Evolutionary conservation across 2,329 filamentous ascomycete genomes (phyloP).

Genomic region (Pyrenochaeta sp.): DNA sequence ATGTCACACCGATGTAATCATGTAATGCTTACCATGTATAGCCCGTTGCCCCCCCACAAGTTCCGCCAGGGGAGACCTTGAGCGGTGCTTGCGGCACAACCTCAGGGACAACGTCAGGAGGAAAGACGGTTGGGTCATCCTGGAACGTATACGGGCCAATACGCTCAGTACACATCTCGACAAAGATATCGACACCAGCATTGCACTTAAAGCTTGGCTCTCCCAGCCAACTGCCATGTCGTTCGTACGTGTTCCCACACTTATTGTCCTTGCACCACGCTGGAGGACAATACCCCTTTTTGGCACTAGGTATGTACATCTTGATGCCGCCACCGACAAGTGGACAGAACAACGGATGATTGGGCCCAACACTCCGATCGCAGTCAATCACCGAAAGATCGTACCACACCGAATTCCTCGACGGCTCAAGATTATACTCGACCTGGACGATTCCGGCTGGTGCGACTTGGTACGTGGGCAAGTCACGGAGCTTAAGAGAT

Average conservation of each 20-base stretch:
- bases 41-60: slow-evolving; percentile 11
- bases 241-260: slow-evolving; percentile 24
- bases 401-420: slow-evolving; percentile 24
- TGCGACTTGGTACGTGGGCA: slow-evolving; percentile 17
- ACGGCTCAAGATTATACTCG: slow-evolving; percentile 27
- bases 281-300: slow-evolving; percentile 4
- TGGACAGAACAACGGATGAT: slow-evolving; percentile 27
- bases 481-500: slow-evolving; percentile 33
- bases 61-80: slow-evolving; percentile 1
- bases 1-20: no score
- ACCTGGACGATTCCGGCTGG: slow-evolving; percentile 34
- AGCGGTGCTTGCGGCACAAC: not conserved
- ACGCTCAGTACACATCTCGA: slow-evolving; percentile 27
- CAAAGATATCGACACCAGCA: slow-evolving; percentile 24
- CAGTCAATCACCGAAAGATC: slow-evolving; percentile 35
- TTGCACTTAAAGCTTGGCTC: slow-evolving; percentile 29
- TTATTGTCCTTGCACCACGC: slow-evolving; percentile 15
- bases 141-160: slow-evolving; percentile 13
- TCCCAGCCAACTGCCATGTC: slow-evolving; percentile 19
- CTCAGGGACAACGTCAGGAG: not conserved
- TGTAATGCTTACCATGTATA: slow-evolving; percentile 9
- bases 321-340: slow-evolving; percentile 29
- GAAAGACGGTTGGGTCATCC: not conserved
- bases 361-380: slow-evolving; percentile 1
- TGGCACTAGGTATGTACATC: slow-evolving; percentile 12